Conservation (phyloP, 192 early-diverging fungal genomes). For the Entomortierella beljakovae region DNA sequence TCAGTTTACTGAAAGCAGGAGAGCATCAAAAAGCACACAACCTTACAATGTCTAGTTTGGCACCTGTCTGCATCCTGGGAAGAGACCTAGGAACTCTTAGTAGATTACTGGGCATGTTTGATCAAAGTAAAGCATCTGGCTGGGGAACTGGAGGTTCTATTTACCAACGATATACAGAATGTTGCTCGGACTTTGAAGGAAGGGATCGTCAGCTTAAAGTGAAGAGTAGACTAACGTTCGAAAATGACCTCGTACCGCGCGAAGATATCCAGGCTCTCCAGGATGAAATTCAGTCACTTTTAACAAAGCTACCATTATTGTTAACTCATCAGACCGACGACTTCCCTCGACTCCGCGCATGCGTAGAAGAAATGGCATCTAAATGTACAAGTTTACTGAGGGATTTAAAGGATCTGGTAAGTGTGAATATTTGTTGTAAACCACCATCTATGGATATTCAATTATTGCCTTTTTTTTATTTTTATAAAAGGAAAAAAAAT, state of each 20-base stretch:
- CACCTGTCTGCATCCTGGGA: slow-evolving; percentile 64
- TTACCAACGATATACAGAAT: slow-evolving; percentile 45
- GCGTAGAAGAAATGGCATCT: slow-evolving; percentile 40
- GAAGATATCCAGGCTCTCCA: slow-evolving; percentile 28
- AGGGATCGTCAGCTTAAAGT: slow-evolving; percentile 6
- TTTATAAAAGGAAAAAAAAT: not conserved
- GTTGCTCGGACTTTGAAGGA: slow-evolving; percentile 45
- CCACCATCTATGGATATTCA: too few relatives aligned
- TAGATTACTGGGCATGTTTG: slow-evolving; percentile 51
- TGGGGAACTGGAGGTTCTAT: slow-evolving; percentile 46
- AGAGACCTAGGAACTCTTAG: slow-evolving; percentile 57
- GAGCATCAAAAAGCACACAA: slow-evolving; percentile 59
- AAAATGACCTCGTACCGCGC: slow-evolving; percentile 30
- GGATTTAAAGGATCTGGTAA: slow-evolving; percentile 33
- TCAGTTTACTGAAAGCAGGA: slow-evolving; percentile 59
- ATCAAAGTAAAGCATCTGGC: slow-evolving; percentile 32
- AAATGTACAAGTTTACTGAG: slow-evolving; percentile 32
- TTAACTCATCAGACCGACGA: not conserved
- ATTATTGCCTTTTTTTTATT: not conserved
- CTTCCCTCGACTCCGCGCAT: slow-evolving; percentile 14
- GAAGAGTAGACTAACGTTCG: slow-evolving; percentile 25
- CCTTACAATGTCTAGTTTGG: slow-evolving; percentile 64
- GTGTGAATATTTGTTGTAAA: not conserved
- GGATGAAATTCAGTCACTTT: slow-evolving; percentile 8
- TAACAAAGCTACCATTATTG: slow-evolving; percentile 23